phyloP scores from a whole-genome alignment of 495 filamentous ascomycete genomes.

The Penicillium angulare region DNA sequence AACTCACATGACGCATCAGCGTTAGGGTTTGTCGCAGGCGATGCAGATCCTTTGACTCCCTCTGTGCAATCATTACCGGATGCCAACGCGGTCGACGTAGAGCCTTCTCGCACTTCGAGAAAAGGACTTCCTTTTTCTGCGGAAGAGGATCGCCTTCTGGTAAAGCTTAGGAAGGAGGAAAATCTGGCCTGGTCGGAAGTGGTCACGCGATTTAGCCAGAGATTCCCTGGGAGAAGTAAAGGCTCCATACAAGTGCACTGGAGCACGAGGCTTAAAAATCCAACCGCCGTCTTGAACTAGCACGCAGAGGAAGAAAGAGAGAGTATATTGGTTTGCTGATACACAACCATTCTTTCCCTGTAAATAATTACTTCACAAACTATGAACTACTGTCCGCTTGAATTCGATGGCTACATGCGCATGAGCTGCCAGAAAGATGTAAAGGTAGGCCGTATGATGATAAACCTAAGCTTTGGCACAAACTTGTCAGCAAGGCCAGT shows the following conservation, averaged over 20 bases:
- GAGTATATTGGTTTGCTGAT: too few relatives aligned
- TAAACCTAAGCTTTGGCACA: too few relatives aligned
- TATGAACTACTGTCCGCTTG: too few relatives aligned
- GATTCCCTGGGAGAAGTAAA: conserved; percentile 13
- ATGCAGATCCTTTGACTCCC: neutral
- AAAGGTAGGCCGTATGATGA: too few relatives aligned
- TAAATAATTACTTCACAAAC: too few relatives aligned
- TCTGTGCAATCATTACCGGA: neutral
- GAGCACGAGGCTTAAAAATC: conserved; percentile 6
- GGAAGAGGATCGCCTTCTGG: conserved; percentile 9
- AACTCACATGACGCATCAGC: neutral
- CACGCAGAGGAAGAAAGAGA: too few relatives aligned
- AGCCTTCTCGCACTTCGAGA: neutral
- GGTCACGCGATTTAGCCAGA: conserved; percentile 3
- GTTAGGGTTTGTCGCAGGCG: neutral
- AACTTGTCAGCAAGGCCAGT: too few relatives aligned
- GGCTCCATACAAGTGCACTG: conserved; percentile 14
- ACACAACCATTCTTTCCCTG: too few relatives aligned
- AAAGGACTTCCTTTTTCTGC: conserved; percentile 10
- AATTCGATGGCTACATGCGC: too few relatives aligned
- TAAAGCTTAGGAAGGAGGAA: conserved; percentile 12
- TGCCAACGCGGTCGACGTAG: too few relatives aligned
- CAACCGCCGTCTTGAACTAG: too few relatives aligned
- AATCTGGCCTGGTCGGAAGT: conserved; percentile 13
- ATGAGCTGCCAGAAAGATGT: too few relatives aligned